A percentile compares a stretch with the other conserved stretches of the same genome.
phyloP scores from a whole-genome alignment of 2,329 filamentous ascomycete genomes.

The Pseudopithomyces chartarum region DNA sequence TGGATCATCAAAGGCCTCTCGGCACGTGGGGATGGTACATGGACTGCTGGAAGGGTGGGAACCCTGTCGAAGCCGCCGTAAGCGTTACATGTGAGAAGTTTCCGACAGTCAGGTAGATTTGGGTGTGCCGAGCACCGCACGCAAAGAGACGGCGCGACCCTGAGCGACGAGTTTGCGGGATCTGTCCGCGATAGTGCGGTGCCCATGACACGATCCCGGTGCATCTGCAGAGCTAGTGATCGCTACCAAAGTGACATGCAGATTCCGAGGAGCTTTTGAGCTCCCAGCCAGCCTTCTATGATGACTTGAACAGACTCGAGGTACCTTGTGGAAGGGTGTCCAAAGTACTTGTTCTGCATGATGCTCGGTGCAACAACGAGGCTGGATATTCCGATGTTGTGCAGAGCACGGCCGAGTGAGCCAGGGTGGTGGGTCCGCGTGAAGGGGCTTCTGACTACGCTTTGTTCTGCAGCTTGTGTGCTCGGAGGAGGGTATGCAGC shows the following conservation, averaged over 20 bases:
- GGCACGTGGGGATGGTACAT: not conserved
- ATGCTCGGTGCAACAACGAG: constrained; percentile 1
- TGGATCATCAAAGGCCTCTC: not conserved
- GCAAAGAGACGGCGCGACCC: constrained; percentile 3
- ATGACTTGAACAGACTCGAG: not conserved
- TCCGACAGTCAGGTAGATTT: not conserved
- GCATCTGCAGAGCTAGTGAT: not conserved
- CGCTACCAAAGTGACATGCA: not conserved
- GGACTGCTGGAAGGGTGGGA: not conserved
- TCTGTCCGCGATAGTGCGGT: constrained; percentile 3
- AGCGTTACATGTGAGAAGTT: not conserved
- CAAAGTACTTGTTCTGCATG: not conserved
- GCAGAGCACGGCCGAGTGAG: constrained; percentile 2
- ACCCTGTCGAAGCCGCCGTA: not conserved
- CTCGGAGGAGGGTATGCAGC: constrained; percentile 7
- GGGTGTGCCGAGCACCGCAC: not conserved
- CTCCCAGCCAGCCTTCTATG: not conserved
- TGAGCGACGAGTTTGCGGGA: constrained; percentile 1
- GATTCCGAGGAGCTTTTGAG: not conserved
- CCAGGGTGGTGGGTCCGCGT: constrained; percentile 7
- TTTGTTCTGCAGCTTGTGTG: constrained; percentile 18
- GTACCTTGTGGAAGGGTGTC: not conserved
- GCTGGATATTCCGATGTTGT: not conserved
- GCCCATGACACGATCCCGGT: not conserved
- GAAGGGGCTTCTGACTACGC: constrained; percentile 5